Base-by-base conservation (phyloP, 2,329 filamentous ascomycete genomes). In the Neofusicoccum sp. region DNA sequence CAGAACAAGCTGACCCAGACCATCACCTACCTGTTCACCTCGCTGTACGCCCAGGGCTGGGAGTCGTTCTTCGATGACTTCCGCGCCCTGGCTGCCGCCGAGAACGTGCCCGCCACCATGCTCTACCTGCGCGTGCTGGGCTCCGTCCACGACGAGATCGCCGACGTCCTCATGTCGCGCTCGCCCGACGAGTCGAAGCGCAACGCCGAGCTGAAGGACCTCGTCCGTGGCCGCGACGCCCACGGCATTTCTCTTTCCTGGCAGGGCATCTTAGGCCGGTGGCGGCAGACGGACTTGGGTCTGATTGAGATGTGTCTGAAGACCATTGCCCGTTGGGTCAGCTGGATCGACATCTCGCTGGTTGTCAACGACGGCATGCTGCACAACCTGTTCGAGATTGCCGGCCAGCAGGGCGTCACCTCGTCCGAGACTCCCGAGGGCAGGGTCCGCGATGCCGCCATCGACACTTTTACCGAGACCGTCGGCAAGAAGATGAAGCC, bases 1-100 rank as follows among this genome's bases (percentile, higher is more conserved):
- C 93, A 98, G 77, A 99, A 98, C 79, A 99, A 99, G 78, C 86
- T 99, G 66, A 93, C 93, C 47, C 95, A 99, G 78, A 96, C 93
- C 11, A 80, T 99, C 68, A 99, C 95, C 8, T 95, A 91, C 71
- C 86, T 99, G 54, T 99, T 99, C 75, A 89, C 91, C 36, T 86
- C 88, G 11, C 82, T 96, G 59, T 99, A 99, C 75, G 86, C 86
- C 58, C 86, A 89, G 58, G 89, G 89, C 38, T 99, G 95, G 95
- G 85, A 90, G 69, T 86, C 81, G 62, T 98, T 97, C 76, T 87
- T 99, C 72, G 90, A 96, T 69, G 95, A 99, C 72, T 90, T 98
- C 67, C 81, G 95, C 63, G 83, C 84, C 61, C 77, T 99, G 66
- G 91, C 93, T 6, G 84, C 84, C 62, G 83, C 85, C 64, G 86